These are phyloP conservation scores for Irpex sp. DNA, from an alignment of 1,284 basidiomycete genomes.

Conservation along the genomic window DNA sequence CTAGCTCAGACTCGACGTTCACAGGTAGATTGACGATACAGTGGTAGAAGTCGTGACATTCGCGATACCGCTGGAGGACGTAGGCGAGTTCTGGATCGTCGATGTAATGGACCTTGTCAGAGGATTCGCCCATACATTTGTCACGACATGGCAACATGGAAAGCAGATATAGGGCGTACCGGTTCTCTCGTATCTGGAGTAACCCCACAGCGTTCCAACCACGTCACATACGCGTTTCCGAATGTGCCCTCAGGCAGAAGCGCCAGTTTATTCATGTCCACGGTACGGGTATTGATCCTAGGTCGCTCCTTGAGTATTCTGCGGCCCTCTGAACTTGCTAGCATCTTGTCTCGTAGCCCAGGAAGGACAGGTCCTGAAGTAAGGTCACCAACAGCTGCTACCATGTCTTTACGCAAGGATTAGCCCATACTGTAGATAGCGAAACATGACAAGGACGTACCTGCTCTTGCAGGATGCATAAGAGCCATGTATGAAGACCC, in stretches of 20 bases:
- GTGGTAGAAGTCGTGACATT: conserved; percentile 97
- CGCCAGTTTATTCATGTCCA: conserved; percentile 70
- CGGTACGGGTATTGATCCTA: conserved; percentile 72
- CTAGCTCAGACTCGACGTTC: conserved; percentile 89
- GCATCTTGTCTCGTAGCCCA: conserved; percentile 77
- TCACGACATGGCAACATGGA: not conserved
- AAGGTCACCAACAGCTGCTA: conserved; percentile 89
- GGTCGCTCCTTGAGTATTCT: conserved; percentile 84
- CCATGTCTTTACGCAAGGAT: conserved; percentile 64
- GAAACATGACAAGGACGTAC: conserved; percentile 44
- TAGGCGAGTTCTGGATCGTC: conserved; percentile 92
- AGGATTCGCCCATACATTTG: not conserved
- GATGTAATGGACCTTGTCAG: conserved; percentile 83
- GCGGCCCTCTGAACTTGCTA: conserved; percentile 76
- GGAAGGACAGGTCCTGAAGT: conserved; percentile 84
- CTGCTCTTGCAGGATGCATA: conserved; percentile 80
- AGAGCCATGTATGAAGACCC: conserved; percentile 87
- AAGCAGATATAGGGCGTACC: conserved; percentile 42
- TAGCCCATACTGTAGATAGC: conserved; percentile 6
- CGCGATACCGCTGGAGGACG: conserved; percentile 97
- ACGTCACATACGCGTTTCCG: conserved; percentile 85
- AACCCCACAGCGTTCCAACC: conserved; percentile 89
- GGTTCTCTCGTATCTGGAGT: conserved; percentile 93
- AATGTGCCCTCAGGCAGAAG: conserved; percentile 78
- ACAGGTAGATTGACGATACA: conserved; percentile 87